Evolutionary conservation across 345 rosid species (phyloP), one percentile per base, ranked within the genome.

Genomic region (Corchorus olitorius): DNA sequence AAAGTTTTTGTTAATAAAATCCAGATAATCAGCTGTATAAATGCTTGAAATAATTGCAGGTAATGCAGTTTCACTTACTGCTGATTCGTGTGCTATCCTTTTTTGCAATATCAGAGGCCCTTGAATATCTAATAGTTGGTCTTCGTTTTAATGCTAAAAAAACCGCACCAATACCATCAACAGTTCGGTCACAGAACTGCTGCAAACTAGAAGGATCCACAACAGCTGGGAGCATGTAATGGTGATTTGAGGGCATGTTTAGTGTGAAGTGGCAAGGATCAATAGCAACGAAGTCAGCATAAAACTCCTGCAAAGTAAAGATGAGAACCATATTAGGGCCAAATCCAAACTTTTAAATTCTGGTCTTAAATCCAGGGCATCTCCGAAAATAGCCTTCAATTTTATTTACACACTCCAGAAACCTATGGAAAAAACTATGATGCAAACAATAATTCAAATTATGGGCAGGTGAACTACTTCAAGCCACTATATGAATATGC

Each of bases 161-260:
- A 78, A 92, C 83, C 46, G 98, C 88, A 35, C 93, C 89, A 78
- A 96, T 85, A 48, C 97, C 95, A 84, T 96, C 99, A 73, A 96
- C 94, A 75, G 90, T 90, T 73, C 91, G 88, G 19, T 92, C 98
- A 60, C 94, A 88, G 70, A 83, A 89, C 53, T 91, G 92, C 87
- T 96, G 99, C 88, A 96, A 85, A 59, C 89, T 86, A 67, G 97
- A 84, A 73, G 99, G 99, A 83, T 96, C 99, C 17, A 92, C 87
- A 77, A 92, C 99, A 12, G 99, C 98, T 55, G 99, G 99, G 67
- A 96, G 91, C 98, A 96, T 92, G 83, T 91, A 96, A 13, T 89
- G 80, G 72, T 90, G 94, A 81, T 91, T 96, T 74, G 94, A 81
- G 48, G 97, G 88, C 80, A 92, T 84, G 78, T 91, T 96, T 81